Conservation (phyloP, 805 yeast genomes). For the Cyberlindnera suaveolens region DNA sequence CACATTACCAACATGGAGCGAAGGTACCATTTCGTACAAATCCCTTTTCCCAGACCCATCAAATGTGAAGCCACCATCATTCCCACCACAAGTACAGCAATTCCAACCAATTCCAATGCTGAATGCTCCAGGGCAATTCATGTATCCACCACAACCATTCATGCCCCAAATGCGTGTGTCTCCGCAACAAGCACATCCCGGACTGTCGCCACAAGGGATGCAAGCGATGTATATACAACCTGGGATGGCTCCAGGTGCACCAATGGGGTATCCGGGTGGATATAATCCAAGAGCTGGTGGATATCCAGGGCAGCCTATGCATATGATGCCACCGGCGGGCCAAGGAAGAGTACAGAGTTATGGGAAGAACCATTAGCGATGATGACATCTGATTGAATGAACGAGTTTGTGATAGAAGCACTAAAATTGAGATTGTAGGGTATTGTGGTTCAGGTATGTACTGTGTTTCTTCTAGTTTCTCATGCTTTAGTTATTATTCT, state of each 20-base stretch:
- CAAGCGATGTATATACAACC: conserved; percentile 13
- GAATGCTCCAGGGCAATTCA: conserved; percentile 14
- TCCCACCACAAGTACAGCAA: conserved; percentile 8
- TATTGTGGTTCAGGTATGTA: too few species aligned
- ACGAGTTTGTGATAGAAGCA: too few species aligned
- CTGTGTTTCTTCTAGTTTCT: too few species aligned
- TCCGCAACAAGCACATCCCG: conserved; percentile 12
- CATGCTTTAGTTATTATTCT: too few species aligned
- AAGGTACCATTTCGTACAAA: conserved; percentile 48
- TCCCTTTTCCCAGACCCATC: conserved; percentile 39
- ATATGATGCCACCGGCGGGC: too few species aligned
- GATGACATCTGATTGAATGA: too few species aligned
- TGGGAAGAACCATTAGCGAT: too few species aligned
- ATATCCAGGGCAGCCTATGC: too few species aligned
- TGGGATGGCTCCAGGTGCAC: conserved; percentile 2
- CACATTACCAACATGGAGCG: conserved; percentile 73
- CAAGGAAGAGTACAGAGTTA: too few species aligned
- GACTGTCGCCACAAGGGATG: conserved; percentile 9
- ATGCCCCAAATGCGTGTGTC: conserved; percentile 10
- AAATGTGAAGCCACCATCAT: conserved; percentile 7
- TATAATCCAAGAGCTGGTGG: not conserved
- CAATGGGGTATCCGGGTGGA: not conserved
- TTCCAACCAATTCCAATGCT: conserved; percentile 18
- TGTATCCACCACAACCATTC: conserved; percentile 4
- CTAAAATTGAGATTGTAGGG: too few species aligned